Base-by-base conservation (phyloP, 352 stramenopile species). In the Phytophthora pini region DNA sequence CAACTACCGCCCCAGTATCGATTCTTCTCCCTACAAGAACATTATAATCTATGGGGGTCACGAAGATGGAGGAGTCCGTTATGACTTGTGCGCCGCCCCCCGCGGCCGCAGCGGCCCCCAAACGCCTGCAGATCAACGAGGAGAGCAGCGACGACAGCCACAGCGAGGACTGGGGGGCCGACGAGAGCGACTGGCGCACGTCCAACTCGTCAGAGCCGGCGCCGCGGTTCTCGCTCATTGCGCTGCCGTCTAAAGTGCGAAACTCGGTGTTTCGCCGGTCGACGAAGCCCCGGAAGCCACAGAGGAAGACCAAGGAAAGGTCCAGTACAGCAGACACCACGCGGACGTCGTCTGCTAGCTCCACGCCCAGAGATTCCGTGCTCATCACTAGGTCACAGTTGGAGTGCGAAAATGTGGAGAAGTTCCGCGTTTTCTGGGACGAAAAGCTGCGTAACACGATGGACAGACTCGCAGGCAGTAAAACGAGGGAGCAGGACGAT, bases 341-440 rank as follows among this genome's bases (percentile, higher is more conserved):
- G 1, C 51, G 58, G 11, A 70, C 72, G 39, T 74, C 67, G 10
- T 82, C 75, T 1, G 47, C 66, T 9, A 56, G 65, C 34, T 79
- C 74, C n/a, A 76, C 70, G 3, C 66, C 66, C 1, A 32, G 61
- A 17, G 60, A 75, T 32, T 63, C 60, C 3, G 48, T 48, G 44
- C 46, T 80, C 22, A 3, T 53, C 3, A 36, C 32, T 5, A 43
- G 24, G 15, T 46, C 27, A 15, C 34, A 57, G 26, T 45, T 61
- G 0, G 69, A 80, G 56, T 39, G 22, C 12, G 75, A 88, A 27
- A 77, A 80, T 24, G 77, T 77, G 10, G 82, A 92, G 56, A 84
- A 76, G 24, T 94, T 94, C 72, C 87, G 87, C 41, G 71, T 72
- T 15, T 91, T 91, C 39, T 94, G 87, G 87, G 79, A 91, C 64